Percentiles rank a stretch among this genome's conserved stretches.
Evolutionary conservation across 1,284 basidiomycete genomes (phyloP).

Genomic region (Puccinia hordei): DNA sequence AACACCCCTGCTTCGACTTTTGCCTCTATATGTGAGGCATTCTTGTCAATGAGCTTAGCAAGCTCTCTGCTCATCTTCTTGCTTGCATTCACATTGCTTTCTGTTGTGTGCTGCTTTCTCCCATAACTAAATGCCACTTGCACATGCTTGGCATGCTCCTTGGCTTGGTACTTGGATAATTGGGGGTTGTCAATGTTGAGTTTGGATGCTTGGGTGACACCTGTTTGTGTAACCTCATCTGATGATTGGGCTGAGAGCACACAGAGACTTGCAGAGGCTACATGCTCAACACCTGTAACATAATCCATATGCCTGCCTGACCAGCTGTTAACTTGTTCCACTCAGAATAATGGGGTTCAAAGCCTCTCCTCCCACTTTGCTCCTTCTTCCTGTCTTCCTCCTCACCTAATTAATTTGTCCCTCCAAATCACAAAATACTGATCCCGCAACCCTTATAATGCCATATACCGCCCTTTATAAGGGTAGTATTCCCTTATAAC

Average conservation of each 20-base stretch:
- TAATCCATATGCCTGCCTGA: no score
- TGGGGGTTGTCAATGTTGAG: not conserved
- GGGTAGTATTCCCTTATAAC: no score
- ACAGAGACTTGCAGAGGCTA: not conserved
- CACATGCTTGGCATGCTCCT: not conserved
- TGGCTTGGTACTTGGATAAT: not conserved
- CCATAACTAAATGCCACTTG: not conserved
- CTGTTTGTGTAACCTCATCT: not conserved
- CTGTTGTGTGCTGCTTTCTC: not conserved
- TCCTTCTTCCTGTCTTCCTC: no score
- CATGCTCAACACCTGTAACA: not conserved
- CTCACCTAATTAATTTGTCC: no score
- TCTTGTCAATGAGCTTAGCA: not conserved
- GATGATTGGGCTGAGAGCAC: not conserved
- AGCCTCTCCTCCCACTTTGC: no score
- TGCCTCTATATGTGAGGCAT: not conserved
- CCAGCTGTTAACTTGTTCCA: no score
- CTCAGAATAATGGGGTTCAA: no score
- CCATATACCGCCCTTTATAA: no score
- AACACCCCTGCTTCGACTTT: no score
- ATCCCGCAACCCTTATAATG: no score
- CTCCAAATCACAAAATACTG: no score
- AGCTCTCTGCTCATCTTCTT: not conserved
- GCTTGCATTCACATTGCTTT: not conserved
- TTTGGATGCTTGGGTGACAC: not conserved